Percentiles rank a stretch among this genome's conserved stretches.
These are phyloP conservation scores for Phaeosphaeriaceae sp. DNA, from an alignment of 2,329 filamentous ascomycete genomes.

Conservation along the genomic window DNA sequence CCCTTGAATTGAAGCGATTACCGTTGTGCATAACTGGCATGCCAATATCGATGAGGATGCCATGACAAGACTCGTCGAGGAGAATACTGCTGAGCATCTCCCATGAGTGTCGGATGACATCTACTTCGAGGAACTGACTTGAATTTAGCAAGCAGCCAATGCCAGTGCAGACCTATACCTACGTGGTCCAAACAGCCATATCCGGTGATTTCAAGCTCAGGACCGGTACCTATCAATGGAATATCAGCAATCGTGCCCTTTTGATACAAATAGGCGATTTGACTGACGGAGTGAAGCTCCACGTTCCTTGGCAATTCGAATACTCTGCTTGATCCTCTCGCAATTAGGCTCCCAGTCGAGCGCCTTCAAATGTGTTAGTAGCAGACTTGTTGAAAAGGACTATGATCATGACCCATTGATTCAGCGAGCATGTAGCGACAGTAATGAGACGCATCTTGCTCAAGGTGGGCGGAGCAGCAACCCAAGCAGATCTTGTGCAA, in stretches of 20 bases:
- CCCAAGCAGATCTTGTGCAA: background rate
- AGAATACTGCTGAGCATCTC: slow-evolving; percentile 70
- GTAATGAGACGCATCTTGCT: slow-evolving; percentile 29
- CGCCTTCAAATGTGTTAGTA: background rate
- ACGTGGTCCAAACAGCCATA: slow-evolving; percentile 63
- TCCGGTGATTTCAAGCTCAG: slow-evolving; percentile 55
- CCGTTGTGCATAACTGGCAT: slow-evolving; percentile 65
- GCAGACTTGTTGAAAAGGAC: background rate
- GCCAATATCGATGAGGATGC: slow-evolving; percentile 56
- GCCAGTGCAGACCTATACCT: background rate
- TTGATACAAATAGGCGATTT: background rate
- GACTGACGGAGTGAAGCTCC: slow-evolving; percentile 6
- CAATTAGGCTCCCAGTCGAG: slow-evolving; percentile 62
- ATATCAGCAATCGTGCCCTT: background rate
- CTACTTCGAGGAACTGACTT: slow-evolving; percentile 37
- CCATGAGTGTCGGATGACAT: slow-evolving; percentile 44
- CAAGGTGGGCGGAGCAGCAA: background rate
- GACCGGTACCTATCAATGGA: slow-evolving; percentile 25
- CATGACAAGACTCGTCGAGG: slow-evolving; percentile 65
- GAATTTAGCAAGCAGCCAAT: background rate
- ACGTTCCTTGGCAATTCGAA: slow-evolving; percentile 51
- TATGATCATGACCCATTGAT: slow-evolving; percentile 30
- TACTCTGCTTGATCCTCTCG: slow-evolving; percentile 68
- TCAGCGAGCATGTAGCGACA: slow-evolving; percentile 40
- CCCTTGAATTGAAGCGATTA: slow-evolving; percentile 67